Evolutionary conservation across 805 yeast species (phyloP).

Genomic region (Saccharomycopsis microspora): DNA sequence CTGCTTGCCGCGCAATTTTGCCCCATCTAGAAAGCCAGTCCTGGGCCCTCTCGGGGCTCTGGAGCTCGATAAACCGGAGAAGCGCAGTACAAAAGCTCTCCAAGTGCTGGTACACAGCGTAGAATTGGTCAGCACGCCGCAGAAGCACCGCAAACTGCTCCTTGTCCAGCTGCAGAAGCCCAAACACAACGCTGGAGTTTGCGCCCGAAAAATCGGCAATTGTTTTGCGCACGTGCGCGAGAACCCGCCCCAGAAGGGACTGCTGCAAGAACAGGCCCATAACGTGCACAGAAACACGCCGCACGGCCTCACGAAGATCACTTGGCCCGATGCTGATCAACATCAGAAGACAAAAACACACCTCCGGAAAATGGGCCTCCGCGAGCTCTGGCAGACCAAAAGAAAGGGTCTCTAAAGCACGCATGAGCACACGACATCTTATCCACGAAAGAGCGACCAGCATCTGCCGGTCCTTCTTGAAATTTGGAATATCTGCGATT

Average conservation of each 20-base stretch:
- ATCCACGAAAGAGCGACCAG: slow-evolving; percentile 34
- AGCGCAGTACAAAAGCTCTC: slow-evolving; percentile 50
- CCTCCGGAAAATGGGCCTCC: slow-evolving; percentile 39
- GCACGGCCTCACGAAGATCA: slow-evolving; percentile 34
- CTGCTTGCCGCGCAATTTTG: slow-evolving; percentile 49
- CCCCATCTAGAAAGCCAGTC: slow-evolving; percentile 60
- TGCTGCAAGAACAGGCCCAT: slow-evolving; percentile 38
- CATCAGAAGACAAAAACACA: slow-evolving; percentile 39
- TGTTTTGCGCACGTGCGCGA: slow-evolving; percentile 1
- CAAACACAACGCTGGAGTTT: slow-evolving; percentile 11
- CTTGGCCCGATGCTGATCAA: slow-evolving; percentile 18
- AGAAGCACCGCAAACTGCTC: slow-evolving; percentile 8
- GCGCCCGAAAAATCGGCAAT: slow-evolving; percentile 14
- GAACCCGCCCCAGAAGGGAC: slow-evolving; percentile 1
- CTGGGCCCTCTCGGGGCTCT: slow-evolving; percentile 15
- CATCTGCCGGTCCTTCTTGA: slow-evolving; percentile 18
- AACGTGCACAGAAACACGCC: slow-evolving; percentile 36
- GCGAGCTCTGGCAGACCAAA: slow-evolving; percentile 42
- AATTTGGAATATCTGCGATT: slow-evolving; percentile 27
- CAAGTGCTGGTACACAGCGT: slow-evolving; percentile 27
- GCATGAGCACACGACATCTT: slow-evolving; percentile 41
- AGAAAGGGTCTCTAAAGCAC: slow-evolving; percentile 36
- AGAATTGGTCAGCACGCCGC: slow-evolving; percentile 9
- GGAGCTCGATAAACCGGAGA: slow-evolving; percentile 38
- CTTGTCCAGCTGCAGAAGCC: slow-evolving; percentile 5